Percentiles rank a stretch among this genome's conserved stretches.
These are phyloP conservation scores for Diaporthe destruens DNA, from an alignment of 2,329 filamentous ascomycete species.

Conservation along the genomic window DNA sequence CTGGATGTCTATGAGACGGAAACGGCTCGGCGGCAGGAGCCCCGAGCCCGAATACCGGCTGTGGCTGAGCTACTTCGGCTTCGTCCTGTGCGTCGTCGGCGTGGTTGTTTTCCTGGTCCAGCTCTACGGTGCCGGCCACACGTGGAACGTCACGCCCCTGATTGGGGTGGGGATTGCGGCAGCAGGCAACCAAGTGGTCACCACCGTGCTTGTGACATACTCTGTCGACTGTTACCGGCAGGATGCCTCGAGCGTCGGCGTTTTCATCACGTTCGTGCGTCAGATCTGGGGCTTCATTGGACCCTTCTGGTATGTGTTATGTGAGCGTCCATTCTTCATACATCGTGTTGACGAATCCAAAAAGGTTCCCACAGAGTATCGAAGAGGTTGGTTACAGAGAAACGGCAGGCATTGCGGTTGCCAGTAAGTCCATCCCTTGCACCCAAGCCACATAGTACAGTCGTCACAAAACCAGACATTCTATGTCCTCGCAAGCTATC, in stretches of 20 bases:
- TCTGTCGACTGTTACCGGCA: constrained; percentile 69
- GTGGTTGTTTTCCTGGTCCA: constrained; percentile 67
- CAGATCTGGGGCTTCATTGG: constrained; percentile 67
- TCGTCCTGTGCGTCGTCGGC: constrained; percentile 62
- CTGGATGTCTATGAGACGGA: constrained; percentile 60
- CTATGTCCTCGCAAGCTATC: no score
- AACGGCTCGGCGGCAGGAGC: constrained; percentile 45
- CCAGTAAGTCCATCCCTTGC: constrained; percentile 23
- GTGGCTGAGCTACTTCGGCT: constrained; percentile 69
- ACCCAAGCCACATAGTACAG: no score
- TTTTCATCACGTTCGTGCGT: constrained; percentile 69
- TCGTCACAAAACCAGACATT: no score
- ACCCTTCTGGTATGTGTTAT: constrained; percentile 48
- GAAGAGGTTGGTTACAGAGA: constrained; percentile 49
- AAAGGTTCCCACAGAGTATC: constrained; percentile 56
- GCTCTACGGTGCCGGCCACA: constrained; percentile 56
- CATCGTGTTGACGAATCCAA: constrained; percentile 1
- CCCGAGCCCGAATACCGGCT: constrained; percentile 65
- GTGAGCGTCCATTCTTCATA: rapidly evolving
- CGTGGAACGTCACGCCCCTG: constrained; percentile 69
- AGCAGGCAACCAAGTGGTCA: constrained; percentile 71
- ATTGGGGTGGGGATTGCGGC: constrained; percentile 65
- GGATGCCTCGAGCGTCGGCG: constrained; percentile 66
- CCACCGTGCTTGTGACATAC: constrained; percentile 71
- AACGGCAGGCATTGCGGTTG: constrained; percentile 53